A percentile compares a stretch with the other conserved stretches of the same genome.
These are phyloP conservation scores for Populus hybrid DNA, from an alignment of 441 rosid species.

Conservation along the genomic window DNA sequence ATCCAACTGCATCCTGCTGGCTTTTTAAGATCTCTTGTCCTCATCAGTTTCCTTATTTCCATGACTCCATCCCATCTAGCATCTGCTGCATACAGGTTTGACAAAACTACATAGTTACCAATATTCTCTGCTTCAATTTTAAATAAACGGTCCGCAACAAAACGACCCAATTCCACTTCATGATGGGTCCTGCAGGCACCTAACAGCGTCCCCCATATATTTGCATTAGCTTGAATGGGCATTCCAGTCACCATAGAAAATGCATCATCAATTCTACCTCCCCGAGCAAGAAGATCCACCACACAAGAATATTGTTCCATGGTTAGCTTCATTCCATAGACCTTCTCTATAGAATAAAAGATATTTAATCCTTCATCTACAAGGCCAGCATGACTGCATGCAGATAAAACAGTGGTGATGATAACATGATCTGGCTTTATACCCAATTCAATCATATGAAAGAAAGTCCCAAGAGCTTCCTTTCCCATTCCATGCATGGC, in stretches of 20 bases:
- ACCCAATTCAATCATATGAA: constrained; percentile 49
- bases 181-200: constrained; percentile 71
- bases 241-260: constrained; percentile 49
- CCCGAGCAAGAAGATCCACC: constrained; percentile 87
- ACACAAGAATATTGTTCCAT: constrained; percentile 69
- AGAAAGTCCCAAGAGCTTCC: constrained; percentile 65
- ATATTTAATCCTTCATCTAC: constrained; percentile 62
- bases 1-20: constrained; percentile 93
- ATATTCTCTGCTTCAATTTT: constrained; percentile 49
- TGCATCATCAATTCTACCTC: constrained; percentile 66
- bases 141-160: constrained; percentile 58
- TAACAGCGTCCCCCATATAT: constrained; percentile 68
- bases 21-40: constrained; percentile 59
- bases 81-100: constrained; percentile 78
- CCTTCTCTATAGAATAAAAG: constrained; percentile 49
- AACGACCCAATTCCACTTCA: constrained; percentile 57
- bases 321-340: constrained; percentile 60
- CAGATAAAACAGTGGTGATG: constrained; percentile 66
- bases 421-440: constrained; percentile 72
- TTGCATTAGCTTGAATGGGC: constrained; percentile 62
- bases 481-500: constrained; percentile 84
- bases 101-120: constrained; percentile 68
- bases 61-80: constrained; percentile 70
- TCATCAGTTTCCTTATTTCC: constrained; percentile 74
- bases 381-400: constrained; percentile 83